Evolutionary conservation across 129 eudicot species (phyloP).

Genomic region (Tagetes erecta): DNA sequence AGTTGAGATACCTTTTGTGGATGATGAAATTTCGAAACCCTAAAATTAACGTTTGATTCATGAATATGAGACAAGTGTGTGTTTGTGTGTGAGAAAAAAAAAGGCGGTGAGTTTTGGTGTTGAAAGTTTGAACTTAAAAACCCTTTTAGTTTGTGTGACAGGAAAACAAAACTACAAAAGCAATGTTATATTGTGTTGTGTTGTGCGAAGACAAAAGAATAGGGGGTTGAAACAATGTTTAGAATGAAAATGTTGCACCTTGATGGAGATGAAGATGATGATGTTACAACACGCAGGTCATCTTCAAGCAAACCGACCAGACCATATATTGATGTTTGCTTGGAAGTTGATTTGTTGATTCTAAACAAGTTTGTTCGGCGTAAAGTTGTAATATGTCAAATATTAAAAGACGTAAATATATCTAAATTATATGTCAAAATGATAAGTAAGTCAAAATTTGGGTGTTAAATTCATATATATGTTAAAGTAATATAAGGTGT

Average conservation of each 20-base stretch:
- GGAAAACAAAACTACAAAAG: neutral
- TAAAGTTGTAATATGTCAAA: too few species aligned
- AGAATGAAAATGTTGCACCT: neutral
- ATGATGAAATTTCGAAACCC: slow-evolving; percentile 30
- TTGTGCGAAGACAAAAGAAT: neutral
- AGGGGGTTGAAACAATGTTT: neutral
- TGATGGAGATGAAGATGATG: neutral
- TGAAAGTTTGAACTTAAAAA: neutral
- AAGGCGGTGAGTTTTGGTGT: slow-evolving; percentile 12
- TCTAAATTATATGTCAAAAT: too few species aligned
- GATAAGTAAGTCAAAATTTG: too few species aligned
- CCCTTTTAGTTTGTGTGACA: neutral
- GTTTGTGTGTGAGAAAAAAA: neutral
- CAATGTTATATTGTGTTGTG: neutral
- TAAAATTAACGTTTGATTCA: slow-evolving; percentile 31
- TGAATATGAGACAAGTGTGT: slow-evolving; percentile 12
- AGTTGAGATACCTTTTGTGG: slow-evolving; percentile 31
- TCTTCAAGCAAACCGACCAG: neutral
- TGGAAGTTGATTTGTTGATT: slow-evolving; percentile 1
- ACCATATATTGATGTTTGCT: neutral
- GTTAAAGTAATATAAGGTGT: too few species aligned
- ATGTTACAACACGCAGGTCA: neutral
- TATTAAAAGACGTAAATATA: too few species aligned
- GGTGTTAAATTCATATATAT: too few species aligned
- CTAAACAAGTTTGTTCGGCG: too few species aligned